Evolutionary conservation across 495 filamentous ascomycete species (phyloP), one percentile per base, ranked within the genome.

Genomic region (Mycothermus thermophilus): DNA sequence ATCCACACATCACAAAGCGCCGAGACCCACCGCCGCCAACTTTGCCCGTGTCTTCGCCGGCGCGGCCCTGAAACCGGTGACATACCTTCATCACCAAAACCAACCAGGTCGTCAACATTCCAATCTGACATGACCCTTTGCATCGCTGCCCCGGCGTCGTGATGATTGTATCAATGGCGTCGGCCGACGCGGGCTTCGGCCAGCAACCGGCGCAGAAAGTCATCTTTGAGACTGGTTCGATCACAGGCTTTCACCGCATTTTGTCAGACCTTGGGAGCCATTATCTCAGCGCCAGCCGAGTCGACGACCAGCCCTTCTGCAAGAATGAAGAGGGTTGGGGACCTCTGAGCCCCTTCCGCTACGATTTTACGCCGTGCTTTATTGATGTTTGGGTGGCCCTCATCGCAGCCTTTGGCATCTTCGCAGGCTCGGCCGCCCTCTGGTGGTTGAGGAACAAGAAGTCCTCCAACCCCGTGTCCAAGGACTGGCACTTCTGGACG

Each of bases 311-410:
- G 51, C 74, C 79, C 20, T 68, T 93, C 59, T 95, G 87, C 58
- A 72, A 77, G 46, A 83, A 93, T 60, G 59, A 63, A 22, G 87
- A 95, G 58, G 92, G 92, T 51, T 99, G 90, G 90, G 92, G 92
- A 8, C 92, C 92, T 12, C 38, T 99, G 46, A 90, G 83, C 55
- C 72, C 74, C 13, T 66, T 71, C 37, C 64, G 86, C 42, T 93
- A 80, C 55, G 87, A 96, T 55, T 81, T 99, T 57, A 95, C 92
- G 24, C 86, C 92, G 37, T 99, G 92, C 60, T 96, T 95, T 54
- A 69, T 93, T 32, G 92, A 96, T 54, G 69, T 87, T 8, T 81
- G 78, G 63, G 71, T 96, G 36, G 74, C 77, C 19, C 50, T 67
- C 4, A 78, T 94, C 13, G 86, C 83, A 8, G 64, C 70, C 4